Conservation (phyloP, 495 filamentous ascomycete species). For the Jackrogersella minutella region DNA sequence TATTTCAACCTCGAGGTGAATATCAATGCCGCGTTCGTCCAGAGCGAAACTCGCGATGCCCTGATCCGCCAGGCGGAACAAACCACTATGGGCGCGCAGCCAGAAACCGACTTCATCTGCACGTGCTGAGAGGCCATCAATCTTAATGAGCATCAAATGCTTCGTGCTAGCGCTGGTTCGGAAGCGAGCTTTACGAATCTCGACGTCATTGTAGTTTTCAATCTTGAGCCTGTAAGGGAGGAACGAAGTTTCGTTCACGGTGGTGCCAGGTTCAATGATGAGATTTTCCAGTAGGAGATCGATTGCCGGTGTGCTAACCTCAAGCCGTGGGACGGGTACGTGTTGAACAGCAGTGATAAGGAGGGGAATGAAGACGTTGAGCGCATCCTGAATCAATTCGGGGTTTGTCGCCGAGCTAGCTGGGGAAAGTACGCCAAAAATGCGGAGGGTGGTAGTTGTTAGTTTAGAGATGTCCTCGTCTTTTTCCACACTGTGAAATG, state of each 20-base stretch:
- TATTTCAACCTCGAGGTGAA: constrained; percentile 83
- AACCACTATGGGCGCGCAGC: constrained; percentile 69
- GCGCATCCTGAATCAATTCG: constrained; percentile 74
- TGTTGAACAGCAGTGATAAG: constrained; percentile 80
- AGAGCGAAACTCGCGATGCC: constrained; percentile 86
- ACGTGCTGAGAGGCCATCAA: constrained; percentile 80
- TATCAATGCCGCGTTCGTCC: constrained; percentile 85
- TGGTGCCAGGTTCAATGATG: constrained; percentile 85
- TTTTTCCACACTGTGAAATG: constrained; percentile 69
- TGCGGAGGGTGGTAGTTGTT: constrained; percentile 65
- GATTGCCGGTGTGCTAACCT: constrained; percentile 80
- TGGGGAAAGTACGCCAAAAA: constrained; percentile 73
- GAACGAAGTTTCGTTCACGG: constrained; percentile 87
- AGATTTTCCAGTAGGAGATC: constrained; percentile 90
- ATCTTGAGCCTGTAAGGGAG: constrained; percentile 83
- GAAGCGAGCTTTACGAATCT: constrained; percentile 81
- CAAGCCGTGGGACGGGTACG: constrained; percentile 86
- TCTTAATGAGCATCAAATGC: constrained; percentile 74
- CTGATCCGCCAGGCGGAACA: constrained; percentile 74
- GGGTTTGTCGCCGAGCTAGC: constrained; percentile 62
- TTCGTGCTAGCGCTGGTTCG: constrained; percentile 70
- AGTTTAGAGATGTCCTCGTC: constrained; percentile 77
- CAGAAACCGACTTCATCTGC: constrained; percentile 88
- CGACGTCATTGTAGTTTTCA: constrained; percentile 84
- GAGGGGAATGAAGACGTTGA: constrained; percentile 82